Base-by-base conservation (phyloP, 2,329 filamentous ascomycete genomes). In the Didymellaceae sp. region DNA sequence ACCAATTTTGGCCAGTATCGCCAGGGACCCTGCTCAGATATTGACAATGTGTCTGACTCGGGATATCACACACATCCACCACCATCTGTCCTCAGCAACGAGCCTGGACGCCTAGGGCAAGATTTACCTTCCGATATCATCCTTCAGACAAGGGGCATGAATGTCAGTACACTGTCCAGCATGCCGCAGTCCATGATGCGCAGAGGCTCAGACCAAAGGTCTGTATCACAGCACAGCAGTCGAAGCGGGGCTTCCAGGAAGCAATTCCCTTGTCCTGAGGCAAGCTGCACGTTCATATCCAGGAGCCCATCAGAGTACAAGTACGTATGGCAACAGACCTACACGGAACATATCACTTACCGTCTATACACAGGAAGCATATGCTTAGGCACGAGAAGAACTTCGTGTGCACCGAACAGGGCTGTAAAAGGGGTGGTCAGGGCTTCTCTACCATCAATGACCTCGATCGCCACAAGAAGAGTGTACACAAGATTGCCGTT, bases 391-490 rank as follows among this genome's bases (percentile, higher is more conserved):
- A 96, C 69, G 78, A 75, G 1, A 91, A 88, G 59, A 83, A 85
- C 0, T 84, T 81, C 67, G 80, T 74, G 50, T 96, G 91, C 65
- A 64, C 78, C 3, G 72, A 83, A 18, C 57, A 68, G 1, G 75
- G 75, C 4, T 95, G 91, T 68, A 58, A 65, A 20, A 79, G 85
- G 10, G 59, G 52, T 14, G 75, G 70, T 5, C 78, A 83, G 54
- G 90, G 90, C 0, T 96, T 96, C 63, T 86, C 87, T 14, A 95
- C 90, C 0, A 72, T 77, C 14, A 96, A 95, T 67, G 92, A 96
- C 62, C 82, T 93, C 10, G 82, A 87, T n/a, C 81, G 92, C 43
- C 92, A 96, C 68, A 85, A 82, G 61, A 85, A 84, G 65, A 88
- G 86, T 52, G 85, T 89, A 5, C 91, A 96, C 67, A 76, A 74